phyloP scores from a whole-genome alignment of 2,329 filamentous ascomycete genomes.

The Ustulina deusta region DNA sequence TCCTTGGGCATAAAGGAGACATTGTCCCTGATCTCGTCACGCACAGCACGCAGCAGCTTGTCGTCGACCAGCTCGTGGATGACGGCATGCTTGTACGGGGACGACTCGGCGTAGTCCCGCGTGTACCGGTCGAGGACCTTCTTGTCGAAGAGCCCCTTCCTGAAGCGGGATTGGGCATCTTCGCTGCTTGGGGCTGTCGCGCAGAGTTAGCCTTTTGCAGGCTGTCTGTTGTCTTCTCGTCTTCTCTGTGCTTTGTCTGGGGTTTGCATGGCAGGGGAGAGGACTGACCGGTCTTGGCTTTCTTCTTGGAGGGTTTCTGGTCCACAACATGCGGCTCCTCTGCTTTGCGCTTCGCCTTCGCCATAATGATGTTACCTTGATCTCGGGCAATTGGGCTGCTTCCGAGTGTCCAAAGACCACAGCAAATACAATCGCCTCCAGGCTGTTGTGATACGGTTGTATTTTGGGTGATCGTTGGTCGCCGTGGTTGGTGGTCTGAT shows the following conservation, averaged over 20 bases:
- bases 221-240: background rate
- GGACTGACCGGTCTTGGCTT: conserved; percentile 58
- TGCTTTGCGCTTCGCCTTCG: conserved; percentile 72
- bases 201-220: conserved; percentile 27
- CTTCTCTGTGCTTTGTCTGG: background rate
- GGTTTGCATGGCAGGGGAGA: background rate
- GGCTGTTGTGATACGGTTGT: background rate
- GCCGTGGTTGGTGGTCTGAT: conserved; percentile 30
- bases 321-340: conserved; percentile 59
- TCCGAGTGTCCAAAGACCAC: background rate
- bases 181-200: conserved; percentile 61
- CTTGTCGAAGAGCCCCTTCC: conserved; percentile 73
- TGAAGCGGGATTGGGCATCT: conserved; percentile 70
- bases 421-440: background rate
- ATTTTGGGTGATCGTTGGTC: background rate
- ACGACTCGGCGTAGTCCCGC: conserved; percentile 70
- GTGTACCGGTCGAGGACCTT: conserved; percentile 70
- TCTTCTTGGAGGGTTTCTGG: conserved; percentile 64
- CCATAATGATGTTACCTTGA: conserved; percentile 40
- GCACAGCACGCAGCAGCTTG: conserved; percentile 83
- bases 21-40: conserved; percentile 87
- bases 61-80: conserved; percentile 86
- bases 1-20: conserved; percentile 98
- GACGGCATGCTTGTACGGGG: conserved; percentile 91
- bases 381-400: background rate